Conservation (phyloP, 257 asterid species). For the Sherardia arvensis region DNA sequence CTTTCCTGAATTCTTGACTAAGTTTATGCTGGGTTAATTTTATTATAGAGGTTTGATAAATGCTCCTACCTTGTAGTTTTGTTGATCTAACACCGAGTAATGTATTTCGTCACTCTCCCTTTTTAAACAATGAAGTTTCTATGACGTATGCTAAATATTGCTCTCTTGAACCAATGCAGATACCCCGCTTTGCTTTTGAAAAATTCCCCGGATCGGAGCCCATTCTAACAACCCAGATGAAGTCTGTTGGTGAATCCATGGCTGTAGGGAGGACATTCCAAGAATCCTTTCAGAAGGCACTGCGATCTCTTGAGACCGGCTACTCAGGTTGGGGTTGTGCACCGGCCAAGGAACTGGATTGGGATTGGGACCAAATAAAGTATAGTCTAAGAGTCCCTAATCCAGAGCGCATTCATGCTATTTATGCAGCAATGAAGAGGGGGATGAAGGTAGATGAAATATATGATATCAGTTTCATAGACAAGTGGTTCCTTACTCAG, state of each 20-base stretch:
- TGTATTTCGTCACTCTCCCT: background rate
- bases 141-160: background rate
- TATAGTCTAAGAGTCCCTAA: slow-evolving; percentile 87
- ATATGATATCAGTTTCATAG: slow-evolving; percentile 70
- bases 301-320: slow-evolving; percentile 87
- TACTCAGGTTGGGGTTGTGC: slow-evolving; percentile 94
- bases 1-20: background rate
- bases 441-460: slow-evolving; percentile 90
- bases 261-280: slow-evolving; percentile 98
- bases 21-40: background rate
- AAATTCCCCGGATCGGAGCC: slow-evolving; percentile 99
- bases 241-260: slow-evolving; percentile 98
- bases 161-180: slow-evolving; percentile 43
- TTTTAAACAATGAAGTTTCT: too few species aligned
- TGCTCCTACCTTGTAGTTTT: background rate
- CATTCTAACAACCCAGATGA: slow-evolving; percentile 83
- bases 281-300: slow-evolving; percentile 94
- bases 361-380: slow-evolving; percentile 81
- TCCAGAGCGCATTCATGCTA: slow-evolving; percentile 91
- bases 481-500: slow-evolving; percentile 91
- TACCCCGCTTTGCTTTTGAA: slow-evolving; percentile 95
- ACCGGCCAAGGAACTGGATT: slow-evolving; percentile 64
- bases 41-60: background rate
- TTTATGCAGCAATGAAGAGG: slow-evolving; percentile 92
- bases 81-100: background rate